These are phyloP conservation scores for Cicer yamashitae DNA, from an alignment of 306 rosid species.

Conservation along the genomic window DNA sequence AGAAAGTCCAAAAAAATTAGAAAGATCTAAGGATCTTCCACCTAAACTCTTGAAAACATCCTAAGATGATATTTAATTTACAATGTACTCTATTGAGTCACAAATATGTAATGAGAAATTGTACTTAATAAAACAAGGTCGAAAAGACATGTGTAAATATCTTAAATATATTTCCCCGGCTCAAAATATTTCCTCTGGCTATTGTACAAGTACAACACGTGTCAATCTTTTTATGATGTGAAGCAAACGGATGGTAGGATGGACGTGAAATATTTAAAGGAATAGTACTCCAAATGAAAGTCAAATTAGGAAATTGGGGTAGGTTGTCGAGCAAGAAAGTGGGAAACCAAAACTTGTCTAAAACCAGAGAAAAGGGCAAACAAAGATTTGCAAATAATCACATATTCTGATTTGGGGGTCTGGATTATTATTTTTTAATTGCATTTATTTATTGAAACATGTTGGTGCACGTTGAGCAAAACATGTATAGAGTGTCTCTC, in stretches of 20 bases:
- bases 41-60: no score
- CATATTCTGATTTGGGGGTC: neutral
- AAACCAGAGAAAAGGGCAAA: slow-evolving; percentile 1
- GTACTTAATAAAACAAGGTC: no score
- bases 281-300: neutral
- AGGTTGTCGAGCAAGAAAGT: slow-evolving; percentile 23
- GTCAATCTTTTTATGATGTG: neutral
- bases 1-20: no score
- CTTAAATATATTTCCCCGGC: no score
- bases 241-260: neutral
- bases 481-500: slow-evolving; percentile 43
- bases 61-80: no score
- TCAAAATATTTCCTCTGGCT: no score
- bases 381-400: slow-evolving; percentile 18
- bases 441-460: slow-evolving; percentile 19
- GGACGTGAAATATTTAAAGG: neutral
- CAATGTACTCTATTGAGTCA: no score
- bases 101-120: no score
- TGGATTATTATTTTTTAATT: neutral
- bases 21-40: no score
- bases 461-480: slow-evolving; percentile 42
- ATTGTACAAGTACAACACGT: no score
- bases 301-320: neutral
- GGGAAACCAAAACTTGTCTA: slow-evolving; percentile 13
- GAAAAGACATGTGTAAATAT: no score